Evolutionary conservation across 2,329 filamentous ascomycete species (phyloP).

Genomic region (Penicillium aurantiogriseum): DNA sequence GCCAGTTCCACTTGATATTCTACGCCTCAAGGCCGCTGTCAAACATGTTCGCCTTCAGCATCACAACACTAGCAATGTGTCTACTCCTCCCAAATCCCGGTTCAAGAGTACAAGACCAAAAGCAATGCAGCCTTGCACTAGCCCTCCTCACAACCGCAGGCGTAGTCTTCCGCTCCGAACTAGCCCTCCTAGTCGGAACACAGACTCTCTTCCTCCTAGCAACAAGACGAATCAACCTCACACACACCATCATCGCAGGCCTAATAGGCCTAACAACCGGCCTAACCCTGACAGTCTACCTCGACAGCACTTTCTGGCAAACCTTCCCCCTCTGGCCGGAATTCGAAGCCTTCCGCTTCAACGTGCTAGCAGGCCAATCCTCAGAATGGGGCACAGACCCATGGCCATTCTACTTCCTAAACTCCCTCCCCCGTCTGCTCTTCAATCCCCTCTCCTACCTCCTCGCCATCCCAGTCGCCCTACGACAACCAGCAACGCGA

Average conservation of each 20-base stretch:
- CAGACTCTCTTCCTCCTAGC: slow-evolving; percentile 65
- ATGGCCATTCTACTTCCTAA: slow-evolving; percentile 82
- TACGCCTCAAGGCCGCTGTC: slow-evolving; percentile 90
- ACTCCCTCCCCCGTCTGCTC: slow-evolving; percentile 76
- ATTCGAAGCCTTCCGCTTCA: slow-evolving; percentile 84
- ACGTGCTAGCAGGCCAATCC: slow-evolving; percentile 78
- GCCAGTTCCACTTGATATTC: slow-evolving; percentile 90
- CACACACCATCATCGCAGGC: slow-evolving; percentile 63
- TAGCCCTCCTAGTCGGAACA: slow-evolving; percentile 74
- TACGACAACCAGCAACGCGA: slow-evolving; percentile 54
- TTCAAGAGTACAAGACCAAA: slow-evolving; percentile 29
- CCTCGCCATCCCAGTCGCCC: slow-evolving; percentile 51
- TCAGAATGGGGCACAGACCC: slow-evolving; percentile 85
- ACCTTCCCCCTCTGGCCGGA: slow-evolving; percentile 79
- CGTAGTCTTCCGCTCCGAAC: slow-evolving; percentile 83
- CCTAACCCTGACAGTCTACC: slow-evolving; percentile 66
- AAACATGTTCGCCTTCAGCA: slow-evolving; percentile 91
- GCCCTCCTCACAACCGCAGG: slow-evolving; percentile 76
- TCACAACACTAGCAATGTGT: slow-evolving; percentile 51
- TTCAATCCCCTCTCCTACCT: slow-evolving; percentile 70
- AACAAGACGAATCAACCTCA: slow-evolving; percentile 53
- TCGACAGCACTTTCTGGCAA: slow-evolving; percentile 97
- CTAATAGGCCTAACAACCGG: slow-evolving; percentile 67
- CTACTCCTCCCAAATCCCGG: slow-evolving; percentile 49
- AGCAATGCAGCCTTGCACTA: slow-evolving; percentile 63